Evolutionary conservation across 1,284 basidiomycete species (phyloP).

Genomic region (Moniliophthora roreri): DNA sequence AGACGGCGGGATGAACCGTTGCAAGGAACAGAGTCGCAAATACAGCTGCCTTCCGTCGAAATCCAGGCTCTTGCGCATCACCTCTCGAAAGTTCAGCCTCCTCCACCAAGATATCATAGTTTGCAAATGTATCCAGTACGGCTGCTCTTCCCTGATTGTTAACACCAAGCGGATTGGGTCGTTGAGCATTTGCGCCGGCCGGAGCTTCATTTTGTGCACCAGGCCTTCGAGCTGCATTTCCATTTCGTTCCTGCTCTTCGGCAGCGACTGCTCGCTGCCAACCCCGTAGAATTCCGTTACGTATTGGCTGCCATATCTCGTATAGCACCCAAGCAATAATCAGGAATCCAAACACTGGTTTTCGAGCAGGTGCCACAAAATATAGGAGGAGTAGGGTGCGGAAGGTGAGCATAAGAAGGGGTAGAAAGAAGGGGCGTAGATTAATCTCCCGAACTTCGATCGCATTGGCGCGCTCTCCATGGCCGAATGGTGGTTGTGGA

Average conservation of each 20-base stretch:
- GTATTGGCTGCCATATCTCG: constrained; percentile 75
- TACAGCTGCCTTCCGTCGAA: constrained; percentile 48
- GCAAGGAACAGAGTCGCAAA: constrained; percentile 60
- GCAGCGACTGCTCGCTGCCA: constrained; percentile 12
- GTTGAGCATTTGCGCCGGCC: background rate
- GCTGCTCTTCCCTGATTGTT: constrained; percentile 14
- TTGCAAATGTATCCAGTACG: constrained; percentile 53
- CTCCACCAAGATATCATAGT: constrained; percentile 57
- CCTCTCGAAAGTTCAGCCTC: constrained; percentile 44
- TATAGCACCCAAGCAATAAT: constrained; percentile 72
- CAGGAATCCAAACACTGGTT: constrained; percentile 67
- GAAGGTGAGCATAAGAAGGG: constrained; percentile 64
- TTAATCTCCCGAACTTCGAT: constrained; percentile 37
- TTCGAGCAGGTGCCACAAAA: constrained; percentile 75
- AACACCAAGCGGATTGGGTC: background rate
- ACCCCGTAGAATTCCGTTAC: constrained; percentile 48
- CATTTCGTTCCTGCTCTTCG: background rate
- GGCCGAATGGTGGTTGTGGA: constrained; percentile 26
- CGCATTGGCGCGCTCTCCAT: constrained; percentile 19
- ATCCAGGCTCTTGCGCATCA: constrained; percentile 37
- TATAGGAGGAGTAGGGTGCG: constrained; percentile 73
- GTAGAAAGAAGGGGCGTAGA: constrained; percentile 61
- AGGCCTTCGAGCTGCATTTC: background rate
- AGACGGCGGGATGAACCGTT: constrained; percentile 73
- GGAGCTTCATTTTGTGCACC: background rate